These are phyloP conservation scores for Rutstroemia sp. DNA, from an alignment of 2,329 filamentous ascomycete species.

Conservation along the genomic window DNA sequence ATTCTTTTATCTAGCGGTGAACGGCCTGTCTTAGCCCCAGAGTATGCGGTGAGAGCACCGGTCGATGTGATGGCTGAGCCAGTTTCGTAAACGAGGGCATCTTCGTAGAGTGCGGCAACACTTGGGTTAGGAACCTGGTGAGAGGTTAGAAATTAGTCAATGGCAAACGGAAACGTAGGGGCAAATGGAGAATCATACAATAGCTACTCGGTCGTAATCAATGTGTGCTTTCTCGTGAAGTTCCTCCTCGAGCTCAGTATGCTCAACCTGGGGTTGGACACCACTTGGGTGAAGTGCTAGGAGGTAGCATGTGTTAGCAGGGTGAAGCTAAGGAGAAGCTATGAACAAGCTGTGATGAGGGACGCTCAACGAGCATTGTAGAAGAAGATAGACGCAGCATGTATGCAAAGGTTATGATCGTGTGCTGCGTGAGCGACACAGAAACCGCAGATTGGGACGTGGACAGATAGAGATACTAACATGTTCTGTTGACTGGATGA, in stretches of 20 bases:
- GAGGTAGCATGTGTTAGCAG: neutral
- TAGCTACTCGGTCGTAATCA: conserved; percentile 96
- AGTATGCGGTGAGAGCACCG: conserved; percentile 94
- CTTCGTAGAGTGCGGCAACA: conserved; percentile 94
- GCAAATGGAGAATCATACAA: conserved; percentile 53
- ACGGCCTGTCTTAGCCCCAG: conserved; percentile 93
- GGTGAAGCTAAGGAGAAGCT: neutral
- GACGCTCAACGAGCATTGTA: neutral
- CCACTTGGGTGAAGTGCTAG: conserved; percentile 25
- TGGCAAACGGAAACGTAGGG: neutral
- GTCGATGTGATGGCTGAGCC: conserved; percentile 95
- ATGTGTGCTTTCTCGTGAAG: conserved; percentile 97
- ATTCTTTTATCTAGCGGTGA: conserved; percentile 97
- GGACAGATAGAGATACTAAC: conserved; percentile 40
- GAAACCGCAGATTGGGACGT: neutral
- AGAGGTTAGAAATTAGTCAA: conserved; percentile 6
- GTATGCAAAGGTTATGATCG: too few species aligned
- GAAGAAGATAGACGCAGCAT: too few species aligned
- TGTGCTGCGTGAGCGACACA: too few species aligned
- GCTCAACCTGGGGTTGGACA: conserved; percentile 50
- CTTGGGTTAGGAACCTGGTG: conserved; percentile 68
- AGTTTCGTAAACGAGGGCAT: conserved; percentile 96
- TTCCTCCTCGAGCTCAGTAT: conserved; percentile 97
- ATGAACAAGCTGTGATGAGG: conserved; percentile 42
- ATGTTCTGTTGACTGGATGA: conserved; percentile 46